Evolutionary conservation across 2,329 filamentous ascomycete genomes (phyloP), one percentile per base, ranked within the genome.

Genomic region (Hypoxylon sp.): DNA sequence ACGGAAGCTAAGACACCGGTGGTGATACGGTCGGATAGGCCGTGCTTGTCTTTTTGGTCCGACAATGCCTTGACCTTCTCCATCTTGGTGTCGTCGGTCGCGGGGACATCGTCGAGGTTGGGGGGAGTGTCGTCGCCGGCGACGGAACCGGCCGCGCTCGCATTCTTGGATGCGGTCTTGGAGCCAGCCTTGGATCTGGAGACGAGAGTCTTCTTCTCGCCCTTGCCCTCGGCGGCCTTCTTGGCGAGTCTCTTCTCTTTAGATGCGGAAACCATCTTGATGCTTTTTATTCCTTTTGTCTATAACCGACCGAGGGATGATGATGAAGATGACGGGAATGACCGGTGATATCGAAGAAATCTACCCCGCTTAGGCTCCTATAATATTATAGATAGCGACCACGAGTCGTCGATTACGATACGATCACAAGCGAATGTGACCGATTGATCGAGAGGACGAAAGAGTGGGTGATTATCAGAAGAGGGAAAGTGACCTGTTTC

Each of bases 21-120:
- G 67, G 96, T 99, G 80, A 99, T 96, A 81, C 96, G 92, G 82
- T 99, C 96, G 12, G 96, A 98, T 71, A 99, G 87, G 77, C 96
- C 96, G 79, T 97, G 89, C 83, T 97, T 92, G 83, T 99, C 96
- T 87, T 97, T 91, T 84, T 99, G 96, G 58, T 94, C 86, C 46
- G 92, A 90, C 72, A 99, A 87, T 79, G 94, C 94, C 84, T 94
- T 91, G 71, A 97, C 90, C 78, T 91, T 91, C 72, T 91, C 89
- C 80, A 90, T 82, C 84, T 95, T 93, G 73, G 90, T 88, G 74
- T 85, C 87, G 65, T 88, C 85, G 72, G 90, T 93, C 65, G 90
- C 91, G 70, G 90, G 87, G 74, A 87, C 86, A 57, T 91, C 90
- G 74, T 94, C 90, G 70, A 90, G 81, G 73, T 89, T 78, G 61